A percentile compares a stretch with the other conserved stretches of the same genome.
Evolutionary conservation across 140 eudicot species (phyloP).

Genomic region (Flaveria floridana): DNA sequence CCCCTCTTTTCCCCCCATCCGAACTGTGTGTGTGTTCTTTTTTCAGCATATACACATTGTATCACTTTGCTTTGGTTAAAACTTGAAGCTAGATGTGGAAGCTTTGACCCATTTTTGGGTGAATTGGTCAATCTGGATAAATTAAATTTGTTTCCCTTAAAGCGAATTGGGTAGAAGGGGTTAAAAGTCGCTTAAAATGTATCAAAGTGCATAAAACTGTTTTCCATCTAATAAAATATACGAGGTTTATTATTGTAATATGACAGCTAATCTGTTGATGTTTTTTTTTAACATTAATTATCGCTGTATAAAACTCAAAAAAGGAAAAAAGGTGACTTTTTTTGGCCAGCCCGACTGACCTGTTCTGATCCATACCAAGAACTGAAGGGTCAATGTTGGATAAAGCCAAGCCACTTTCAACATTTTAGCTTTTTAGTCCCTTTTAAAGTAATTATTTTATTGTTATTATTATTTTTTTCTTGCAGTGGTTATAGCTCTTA

Average conservation of each 20-base stretch:
- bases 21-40: neutral
- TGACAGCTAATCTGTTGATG: no score
- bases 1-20: neutral
- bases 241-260: neutral
- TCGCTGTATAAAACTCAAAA: neutral
- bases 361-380: no score
- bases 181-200: neutral
- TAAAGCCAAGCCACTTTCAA: neutral
- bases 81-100: slow-evolving; percentile 6
- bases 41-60: neutral
- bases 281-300: neutral
- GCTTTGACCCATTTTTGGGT: neutral
- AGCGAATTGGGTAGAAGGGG: neutral
- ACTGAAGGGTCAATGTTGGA: neutral
- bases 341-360: neutral
- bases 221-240: neutral
- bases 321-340: neutral
- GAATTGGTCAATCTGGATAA: neutral
- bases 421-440: neutral
- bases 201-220: neutral
- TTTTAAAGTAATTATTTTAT: neutral
- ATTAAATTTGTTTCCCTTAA: neutral
- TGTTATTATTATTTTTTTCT: neutral
- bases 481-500: neutral
- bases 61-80: slow-evolving; percentile 13